Evolutionary conservation across 2,329 filamentous ascomycete genomes (phyloP), one percentile per base, ranked within the genome.

Genomic region (Neonectria faginata): DNA sequence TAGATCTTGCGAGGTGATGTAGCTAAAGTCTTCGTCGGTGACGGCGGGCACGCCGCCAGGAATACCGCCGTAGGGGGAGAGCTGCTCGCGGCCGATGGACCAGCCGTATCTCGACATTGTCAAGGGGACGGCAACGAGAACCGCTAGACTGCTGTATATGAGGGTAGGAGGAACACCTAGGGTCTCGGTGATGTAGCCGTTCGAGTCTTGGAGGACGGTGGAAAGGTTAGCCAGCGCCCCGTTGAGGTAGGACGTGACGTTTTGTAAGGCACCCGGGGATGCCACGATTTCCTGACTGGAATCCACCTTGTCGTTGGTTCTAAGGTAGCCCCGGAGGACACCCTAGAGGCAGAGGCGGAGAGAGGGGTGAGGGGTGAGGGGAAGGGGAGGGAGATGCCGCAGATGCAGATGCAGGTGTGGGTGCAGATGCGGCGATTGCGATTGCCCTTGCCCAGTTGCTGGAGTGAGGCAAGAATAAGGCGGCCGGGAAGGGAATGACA

Each of bases 1-100:
- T 42, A 94, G 78, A 73, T 94, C 91, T 73, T 92, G 88, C 29
- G 89, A 89, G n/a, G 91, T 93, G 75, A 94, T 94, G 81, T 95
- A 94, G 76, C 88, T 91, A 78, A 89, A 95, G 80, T 94, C 92
- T 36, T 90, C 87, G 70, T 93, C 91, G 71, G 88, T 91, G 64
- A 94, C 89, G 68, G 89, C 85, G 33, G 89, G 86, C 10, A 84
- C 79, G 45, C 83, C 81, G 50, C 81, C 81, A 41, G 80, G 77
- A 64, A 79, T 74, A 36, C 85, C 84, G 62, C 78, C 78, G 71
- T 84, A 88, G n/a, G 85, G 85, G 53, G 85, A 88, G 65, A 86
- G 74, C 62, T 80, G 80, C 53, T 82, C 81, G 65, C 81, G 81
- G 58, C 74, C 75, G 59, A 78, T 75, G 10, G 81, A 81, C 81